Evolutionary conservation across 371 early-diverging fungal genomes (phyloP).

Genomic region (Lichtheimia ramosa): DNA sequence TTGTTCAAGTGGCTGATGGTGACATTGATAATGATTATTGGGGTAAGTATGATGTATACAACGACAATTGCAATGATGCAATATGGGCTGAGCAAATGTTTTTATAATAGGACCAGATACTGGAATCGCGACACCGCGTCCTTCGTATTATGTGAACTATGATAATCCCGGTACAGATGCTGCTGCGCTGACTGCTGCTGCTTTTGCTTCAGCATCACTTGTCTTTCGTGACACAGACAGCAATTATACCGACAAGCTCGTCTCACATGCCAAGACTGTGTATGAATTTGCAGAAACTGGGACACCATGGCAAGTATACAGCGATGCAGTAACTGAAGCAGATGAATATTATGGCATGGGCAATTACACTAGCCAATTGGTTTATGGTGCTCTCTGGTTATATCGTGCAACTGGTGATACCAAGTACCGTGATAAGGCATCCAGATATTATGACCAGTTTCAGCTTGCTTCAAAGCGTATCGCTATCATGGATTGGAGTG

Average conservation of each 20-base stretch:
- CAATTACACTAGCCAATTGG: constrained; percentile 50
- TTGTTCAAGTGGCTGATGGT: constrained; percentile 44
- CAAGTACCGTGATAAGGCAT: constrained; percentile 29
- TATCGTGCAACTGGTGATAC: constrained; percentile 44
- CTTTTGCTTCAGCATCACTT: constrained; percentile 62
- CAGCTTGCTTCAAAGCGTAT: not conserved
- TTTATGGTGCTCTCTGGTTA: constrained; percentile 61
- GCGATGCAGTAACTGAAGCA: constrained; percentile 40
- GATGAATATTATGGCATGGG: constrained; percentile 47
- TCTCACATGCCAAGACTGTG: constrained; percentile 38
- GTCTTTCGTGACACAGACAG: constrained; percentile 54
- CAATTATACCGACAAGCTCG: constrained; percentile 36
- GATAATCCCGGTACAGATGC: constrained; percentile 58
- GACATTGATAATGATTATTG: constrained; percentile 41
- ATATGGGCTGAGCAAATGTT: not conserved
- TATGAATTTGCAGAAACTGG: constrained; percentile 48
- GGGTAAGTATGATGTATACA: constrained; percentile 23
- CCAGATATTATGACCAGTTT: constrained; percentile 21
- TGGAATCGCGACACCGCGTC: constrained; percentile 55
- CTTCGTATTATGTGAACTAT: constrained; percentile 50
- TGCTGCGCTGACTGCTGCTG: constrained; percentile 60
- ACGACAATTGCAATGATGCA: not conserved
- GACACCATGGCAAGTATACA: constrained; percentile 50
- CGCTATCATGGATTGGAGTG: constrained; percentile 36
- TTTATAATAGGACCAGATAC: constrained; percentile 38